Evolutionary conservation across 305 asterid genomes (phyloP).

Genomic region (Solanum hybrid): DNA sequence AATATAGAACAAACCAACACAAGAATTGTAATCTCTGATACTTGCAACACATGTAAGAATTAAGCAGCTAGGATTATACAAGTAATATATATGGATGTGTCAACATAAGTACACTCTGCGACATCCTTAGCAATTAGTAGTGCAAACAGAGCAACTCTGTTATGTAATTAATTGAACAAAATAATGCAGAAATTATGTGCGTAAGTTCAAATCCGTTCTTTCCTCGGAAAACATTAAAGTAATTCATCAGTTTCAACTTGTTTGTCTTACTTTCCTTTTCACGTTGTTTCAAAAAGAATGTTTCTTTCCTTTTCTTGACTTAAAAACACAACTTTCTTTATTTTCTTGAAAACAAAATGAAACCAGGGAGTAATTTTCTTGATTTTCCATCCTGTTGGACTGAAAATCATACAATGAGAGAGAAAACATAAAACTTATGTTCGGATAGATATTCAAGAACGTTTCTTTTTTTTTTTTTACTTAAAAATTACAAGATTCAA

Average conservation of each 20-base stretch:
- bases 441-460: background rate
- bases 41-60: background rate
- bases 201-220: background rate
- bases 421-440: too few species aligned
- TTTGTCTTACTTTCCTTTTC: background rate
- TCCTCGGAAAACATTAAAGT: background rate
- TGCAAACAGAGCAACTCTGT: background rate
- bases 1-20: background rate
- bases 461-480: background rate
- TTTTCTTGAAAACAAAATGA: background rate
- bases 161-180: background rate
- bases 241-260: fast-evolving
- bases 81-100: background rate
- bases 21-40: background rate
- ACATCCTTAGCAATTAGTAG: background rate
- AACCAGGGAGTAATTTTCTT: background rate
- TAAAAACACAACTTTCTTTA: background rate
- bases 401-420: background rate
- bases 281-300: background rate
- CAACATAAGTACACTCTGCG: background rate
- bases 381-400: background rate
- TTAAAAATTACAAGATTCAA: background rate
- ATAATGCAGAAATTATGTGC: background rate
- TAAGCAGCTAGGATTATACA: background rate
- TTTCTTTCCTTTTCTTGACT: background rate